These are phyloP conservation scores for Rosa chinensis DNA, from an alignment of 306 rosid genomes.

Conservation along the genomic window DNA sequence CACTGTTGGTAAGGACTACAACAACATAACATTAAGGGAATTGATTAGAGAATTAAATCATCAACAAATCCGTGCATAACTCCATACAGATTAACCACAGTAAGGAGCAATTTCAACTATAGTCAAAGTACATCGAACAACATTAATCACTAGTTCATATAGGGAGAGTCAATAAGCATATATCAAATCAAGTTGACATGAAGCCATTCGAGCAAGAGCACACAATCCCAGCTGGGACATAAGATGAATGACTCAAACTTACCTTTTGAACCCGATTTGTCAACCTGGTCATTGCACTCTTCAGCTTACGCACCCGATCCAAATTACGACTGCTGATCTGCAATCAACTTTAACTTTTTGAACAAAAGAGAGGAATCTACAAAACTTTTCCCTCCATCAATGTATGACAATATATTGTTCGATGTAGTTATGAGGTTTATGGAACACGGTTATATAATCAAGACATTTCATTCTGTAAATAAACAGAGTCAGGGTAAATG, in stretches of 20 bases:
- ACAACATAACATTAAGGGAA: background rate
- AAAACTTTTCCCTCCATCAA: background rate
- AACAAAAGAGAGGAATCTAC: constrained; percentile 3
- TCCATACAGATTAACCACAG: background rate
- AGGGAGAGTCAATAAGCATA: background rate
- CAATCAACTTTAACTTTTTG: background rate
- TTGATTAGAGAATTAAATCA: background rate
- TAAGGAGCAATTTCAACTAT: background rate
- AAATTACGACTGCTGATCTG: constrained; percentile 83
- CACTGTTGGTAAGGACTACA: background rate
- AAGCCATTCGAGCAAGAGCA: background rate
- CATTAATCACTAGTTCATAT: background rate
- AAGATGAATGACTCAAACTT: constrained; percentile 6
- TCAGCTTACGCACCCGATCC: constrained; percentile 73
- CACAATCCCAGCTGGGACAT: background rate
- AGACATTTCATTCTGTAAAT: background rate
- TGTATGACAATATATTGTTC: background rate
- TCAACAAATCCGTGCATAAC: background rate
- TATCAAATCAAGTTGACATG: background rate
- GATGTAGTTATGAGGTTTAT: background rate
- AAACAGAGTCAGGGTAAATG: background rate
- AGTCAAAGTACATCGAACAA: background rate
- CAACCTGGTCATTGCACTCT: constrained; percentile 79
- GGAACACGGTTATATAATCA: background rate
- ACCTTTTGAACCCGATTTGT: constrained; percentile 89